Evolutionary conservation across 208 protist genomes (phyloP), one percentile per base, ranked within the genome.

Genomic region (Crithidia bombi): DNA sequence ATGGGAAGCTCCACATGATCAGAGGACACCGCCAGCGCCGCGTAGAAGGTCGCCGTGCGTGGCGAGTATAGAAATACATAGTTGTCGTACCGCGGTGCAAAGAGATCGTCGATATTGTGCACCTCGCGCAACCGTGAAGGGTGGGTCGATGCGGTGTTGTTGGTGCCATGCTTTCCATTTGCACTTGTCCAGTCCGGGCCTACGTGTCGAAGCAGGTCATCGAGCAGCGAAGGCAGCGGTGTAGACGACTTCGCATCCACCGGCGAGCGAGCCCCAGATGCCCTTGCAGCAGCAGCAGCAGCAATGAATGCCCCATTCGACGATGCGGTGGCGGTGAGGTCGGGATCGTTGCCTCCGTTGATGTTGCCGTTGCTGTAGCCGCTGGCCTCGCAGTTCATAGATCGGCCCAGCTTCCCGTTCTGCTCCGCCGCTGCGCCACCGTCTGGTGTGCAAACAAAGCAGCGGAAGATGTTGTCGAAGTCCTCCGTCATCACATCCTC

Each of bases 41-140:
- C 70, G 65, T 81, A 81, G 65, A 69, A 76, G 32, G 58, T 26
- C 3, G 58, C 58, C 43, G 75, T 81, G n/a, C 58, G 64, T 43
- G 68, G 43, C 51, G 63, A 57, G 69, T 69, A 76, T 11, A 75
- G 57, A n/a, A 81, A 57, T 32, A 81, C 43, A 30, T 69, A 73
- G 41, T 39, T 63, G 51, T 63, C 30, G 28, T 61, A 41, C 21
- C 62, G 38, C 2, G 32, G 43, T 15, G 63, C 35, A 35, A 81
- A 73, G 7, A 81, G 51, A 23, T 75, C 75, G 1, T 75, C 64
- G 35, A 58, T 0, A 43, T 32, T 69, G 28, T 54, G 43, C 41
- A 73, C 12, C 58, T 81, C 69, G 1, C 72, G 64, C 65, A 67
- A 56, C 43, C 23, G 39, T 10, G 55, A 32, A 11, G 36, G 33